A percentile compares a stretch with the other conserved stretches of the same genome.
phyloP scores from a whole-genome alignment of 2,329 filamentous ascomycete species.

The Claviceps maximensis region DNA sequence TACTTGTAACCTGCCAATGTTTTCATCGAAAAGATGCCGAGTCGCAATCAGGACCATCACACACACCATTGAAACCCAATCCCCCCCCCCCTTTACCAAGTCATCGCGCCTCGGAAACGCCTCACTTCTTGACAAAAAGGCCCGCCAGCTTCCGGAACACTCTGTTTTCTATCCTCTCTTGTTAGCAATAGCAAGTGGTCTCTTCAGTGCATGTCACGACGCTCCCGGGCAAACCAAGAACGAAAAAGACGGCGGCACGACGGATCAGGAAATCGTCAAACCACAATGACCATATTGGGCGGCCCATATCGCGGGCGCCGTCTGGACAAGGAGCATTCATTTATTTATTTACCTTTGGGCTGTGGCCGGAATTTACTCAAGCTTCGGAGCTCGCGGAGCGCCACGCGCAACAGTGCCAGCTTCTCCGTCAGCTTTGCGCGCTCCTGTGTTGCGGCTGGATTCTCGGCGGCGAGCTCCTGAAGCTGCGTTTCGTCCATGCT shows the following conservation, averaged over 20 bases:
- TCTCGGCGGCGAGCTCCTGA: constrained; percentile 11
- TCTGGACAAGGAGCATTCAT: too few relatives aligned
- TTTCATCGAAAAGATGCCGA: too few relatives aligned
- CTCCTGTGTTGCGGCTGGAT: constrained; percentile 3
- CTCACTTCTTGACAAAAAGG: background rate
- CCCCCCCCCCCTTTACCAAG: background rate
- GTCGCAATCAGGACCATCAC: too few relatives aligned
- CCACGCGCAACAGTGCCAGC: background rate
- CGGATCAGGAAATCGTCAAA: too few relatives aligned
- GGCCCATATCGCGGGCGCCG: too few relatives aligned
- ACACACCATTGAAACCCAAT: too few relatives aligned
- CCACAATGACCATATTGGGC: too few relatives aligned
- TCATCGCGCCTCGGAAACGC: background rate
- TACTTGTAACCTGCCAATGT: too few relatives aligned
- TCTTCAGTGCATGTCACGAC: too few relatives aligned
- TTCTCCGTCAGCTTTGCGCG: background rate
- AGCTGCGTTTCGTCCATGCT: constrained; percentile 10
- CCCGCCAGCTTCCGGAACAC: background rate
- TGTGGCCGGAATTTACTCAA: background rate
- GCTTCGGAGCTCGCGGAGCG: background rate
- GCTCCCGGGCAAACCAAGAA: too few relatives aligned
- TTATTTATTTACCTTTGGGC: background rate
- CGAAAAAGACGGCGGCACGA: too few relatives aligned
- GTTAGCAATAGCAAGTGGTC: background rate
- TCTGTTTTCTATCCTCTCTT: background rate